Evolutionary conservation across 768 basidiomycete genomes (phyloP).

Genomic region (Rhizopogon salebrosus): DNA sequence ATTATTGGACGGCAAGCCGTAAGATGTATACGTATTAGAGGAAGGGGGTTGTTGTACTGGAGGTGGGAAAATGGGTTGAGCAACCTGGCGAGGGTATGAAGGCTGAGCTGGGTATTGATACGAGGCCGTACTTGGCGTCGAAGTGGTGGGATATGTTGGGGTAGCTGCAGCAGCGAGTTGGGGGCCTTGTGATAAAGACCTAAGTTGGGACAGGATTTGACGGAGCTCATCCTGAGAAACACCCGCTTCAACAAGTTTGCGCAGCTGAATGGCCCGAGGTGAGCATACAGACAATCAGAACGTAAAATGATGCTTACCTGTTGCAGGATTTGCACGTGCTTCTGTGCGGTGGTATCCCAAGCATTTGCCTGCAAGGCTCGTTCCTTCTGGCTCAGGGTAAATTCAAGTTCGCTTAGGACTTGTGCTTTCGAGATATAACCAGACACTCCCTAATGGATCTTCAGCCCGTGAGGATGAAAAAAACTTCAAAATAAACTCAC

Average conservation of each 20-base stretch:
- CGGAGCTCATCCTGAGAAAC: constrained; percentile 76
- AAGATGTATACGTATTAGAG: constrained; percentile 24
- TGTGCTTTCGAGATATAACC: constrained; percentile 65
- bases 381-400: constrained; percentile 77
- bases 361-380: constrained; percentile 66
- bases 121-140: constrained; percentile 11
- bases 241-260: constrained; percentile 68
- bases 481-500: constrained; percentile 28
- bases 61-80: constrained; percentile 16
- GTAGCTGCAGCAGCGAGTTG: constrained; percentile 30
- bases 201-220: constrained; percentile 70
- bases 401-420: constrained; percentile 80
- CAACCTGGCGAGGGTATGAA: constrained; percentile 20
- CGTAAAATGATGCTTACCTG: constrained; percentile 50
- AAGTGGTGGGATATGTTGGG: constrained; percentile 15
- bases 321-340: constrained; percentile 72
- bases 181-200: constrained; percentile 49
- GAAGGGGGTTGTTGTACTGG: constrained; percentile 27
- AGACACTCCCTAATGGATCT: constrained; percentile 24
- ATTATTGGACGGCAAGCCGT: constrained; percentile 7
- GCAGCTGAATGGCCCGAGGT: constrained; percentile 40
- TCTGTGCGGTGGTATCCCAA: constrained; percentile 61
- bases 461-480: not conserved
- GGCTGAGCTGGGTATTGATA: constrained; percentile 28
- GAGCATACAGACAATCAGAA: constrained; percentile 4